Evolutionary conservation across 129 eudicot genomes (phyloP).

Genomic region (Gnaphalium uliginosum): DNA sequence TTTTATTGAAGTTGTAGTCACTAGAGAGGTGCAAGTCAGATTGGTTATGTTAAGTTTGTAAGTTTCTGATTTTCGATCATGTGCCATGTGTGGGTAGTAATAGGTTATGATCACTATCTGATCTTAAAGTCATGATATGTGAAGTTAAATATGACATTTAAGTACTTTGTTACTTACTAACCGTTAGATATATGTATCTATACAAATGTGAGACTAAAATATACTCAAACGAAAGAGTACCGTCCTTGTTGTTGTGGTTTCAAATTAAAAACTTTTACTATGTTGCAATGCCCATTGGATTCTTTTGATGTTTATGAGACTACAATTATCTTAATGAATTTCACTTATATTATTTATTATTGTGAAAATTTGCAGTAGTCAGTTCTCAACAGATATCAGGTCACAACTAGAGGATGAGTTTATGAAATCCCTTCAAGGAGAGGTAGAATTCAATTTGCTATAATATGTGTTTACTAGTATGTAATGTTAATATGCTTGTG

Average conservation of each 20-base stretch:
- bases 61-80: too few relatives aligned
- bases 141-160: too few relatives aligned
- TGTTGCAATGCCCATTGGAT: neutral
- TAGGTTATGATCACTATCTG: too few relatives aligned
- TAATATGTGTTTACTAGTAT: constrained; percentile 8
- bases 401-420: constrained; percentile 82
- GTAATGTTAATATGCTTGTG: neutral
- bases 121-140: too few relatives aligned
- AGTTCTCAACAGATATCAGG: constrained; percentile 68
- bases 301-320: neutral
- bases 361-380: constrained; percentile 70
- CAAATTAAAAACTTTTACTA: neutral
- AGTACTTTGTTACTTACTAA: too few relatives aligned
- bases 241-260: too few relatives aligned
- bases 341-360: constrained; percentile 13
- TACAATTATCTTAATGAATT: constrained; percentile 8
- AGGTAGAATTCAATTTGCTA: constrained; percentile 46
- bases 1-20: neutral
- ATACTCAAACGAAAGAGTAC: too few relatives aligned
- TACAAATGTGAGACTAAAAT: too few relatives aligned
- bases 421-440: constrained; percentile 64
- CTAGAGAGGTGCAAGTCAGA: too few relatives aligned
- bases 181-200: too few relatives aligned
- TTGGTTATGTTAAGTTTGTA: too few relatives aligned
- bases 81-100: too few relatives aligned